Evolutionary conservation across 2,329 filamentous ascomycete species (phyloP), one percentile per base, ranked within the genome.

Genomic region (Beauveria asiatica): DNA sequence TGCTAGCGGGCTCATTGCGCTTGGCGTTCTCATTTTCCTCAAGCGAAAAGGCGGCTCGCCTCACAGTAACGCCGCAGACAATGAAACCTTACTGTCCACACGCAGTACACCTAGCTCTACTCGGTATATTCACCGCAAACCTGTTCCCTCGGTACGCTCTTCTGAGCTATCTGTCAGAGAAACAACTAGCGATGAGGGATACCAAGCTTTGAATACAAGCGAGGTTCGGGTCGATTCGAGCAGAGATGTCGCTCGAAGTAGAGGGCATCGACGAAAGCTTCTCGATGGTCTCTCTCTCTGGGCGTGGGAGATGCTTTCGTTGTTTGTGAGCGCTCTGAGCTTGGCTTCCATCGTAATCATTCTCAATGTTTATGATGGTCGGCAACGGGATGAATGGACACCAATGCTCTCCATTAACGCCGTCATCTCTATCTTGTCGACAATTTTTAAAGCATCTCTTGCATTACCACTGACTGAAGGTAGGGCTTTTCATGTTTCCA

Each of bases 381-480:
- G 46, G 21, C 46, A 23, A 27, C 17, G 50, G 7, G 23, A 58
- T 3, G 56, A 58, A 33, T 58, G 56, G 56, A 58, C 23, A 7
- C 23, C 46, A 8, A 30, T 6, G 10, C 9, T 58, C n/a, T 58
- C 56, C 13, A 58, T 58, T 19, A 51, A 58, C 37, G 56, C 56
- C 23, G 46, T 58, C 0, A 44, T 58, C 6, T 58, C 56, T 41
- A 42, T 51, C 17, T 44, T 58, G 33, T 58, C 56, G 16, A 48
- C 46, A 7, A 16, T 51, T 3, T 58, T 58, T 8, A 58, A 58
- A 44, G 56, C 46, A 16, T 50, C 56, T 11, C 56, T 58, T 5
- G 56, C 56, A 25, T 11, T 58, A 21, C 56, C 56, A 13, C 10
- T 51, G 11, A 58, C 46, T 17, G 56, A 58, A 51, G 56, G 56